Base-by-base conservation (phyloP, 441 rosid species). In the Croton laevigatus region DNA sequence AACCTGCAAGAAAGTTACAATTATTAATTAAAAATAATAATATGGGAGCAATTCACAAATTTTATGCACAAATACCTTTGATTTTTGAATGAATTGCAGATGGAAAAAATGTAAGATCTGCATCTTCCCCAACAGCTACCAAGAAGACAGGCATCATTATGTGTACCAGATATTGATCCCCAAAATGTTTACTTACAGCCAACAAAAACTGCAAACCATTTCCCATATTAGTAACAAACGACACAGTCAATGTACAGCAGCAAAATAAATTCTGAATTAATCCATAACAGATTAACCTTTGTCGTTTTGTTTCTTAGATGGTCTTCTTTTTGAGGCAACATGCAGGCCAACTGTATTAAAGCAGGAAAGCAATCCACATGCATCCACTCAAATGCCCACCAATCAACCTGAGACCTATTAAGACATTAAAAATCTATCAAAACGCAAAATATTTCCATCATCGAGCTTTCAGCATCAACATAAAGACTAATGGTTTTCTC, bases 311-410 rank as follows among this genome's bases (percentile, higher is more conserved):
- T 90, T 83, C 96, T 83, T 79, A 94, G 79, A 78, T 80, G 85
- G 71, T 94, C 99, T 79, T 94, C 99, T 79, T 94, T 94, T 71
- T 75, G 96, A 40, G 97, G 91, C 74, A 94, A 82, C 89, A 89
- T 79, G 85, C 91, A 87, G 70, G 87, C 84, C 75, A 94, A 81
- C 73, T 87, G 91, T 77, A 92, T 83, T 81, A 94, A 80, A 81
- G 78, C 87, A 69, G 96, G 88, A 80, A 92, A 87, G 93, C 99
- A 94, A 80, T 90, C 94, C 12, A 83, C 84, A 82, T 90, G 93
- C 88, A 92, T 81, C 99, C 99, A 94, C 75, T 90, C 97, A 81
- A 94, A 94, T 76, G 82, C 83, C 62, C 84, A 87, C 99, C 99
- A 94, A 71, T 88, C 97, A 20, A 84, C 82, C 71, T 73, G 82